Conservation (phyloP, 129 eudicot genomes). For the Calendula officinalis region DNA sequence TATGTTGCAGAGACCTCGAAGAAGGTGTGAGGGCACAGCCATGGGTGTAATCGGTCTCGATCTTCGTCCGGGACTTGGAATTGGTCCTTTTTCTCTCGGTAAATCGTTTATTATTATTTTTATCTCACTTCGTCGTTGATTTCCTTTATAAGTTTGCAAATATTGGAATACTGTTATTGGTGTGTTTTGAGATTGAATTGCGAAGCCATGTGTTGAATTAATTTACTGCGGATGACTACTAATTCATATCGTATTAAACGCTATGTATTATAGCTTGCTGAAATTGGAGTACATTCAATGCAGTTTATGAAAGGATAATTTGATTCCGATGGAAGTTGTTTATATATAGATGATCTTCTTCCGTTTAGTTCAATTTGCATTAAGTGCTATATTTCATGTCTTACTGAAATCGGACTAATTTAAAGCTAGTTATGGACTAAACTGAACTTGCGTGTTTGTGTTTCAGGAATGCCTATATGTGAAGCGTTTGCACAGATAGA, state of each 20-base stretch:
- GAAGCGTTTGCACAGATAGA: constrained; percentile 96
- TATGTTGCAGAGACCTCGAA: constrained; percentile 73
- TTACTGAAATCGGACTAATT: no score
- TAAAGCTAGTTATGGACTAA: no score
- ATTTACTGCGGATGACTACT: no score
- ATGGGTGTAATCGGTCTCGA: constrained; percentile 87
- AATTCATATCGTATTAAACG: no score
- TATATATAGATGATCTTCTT: no score
- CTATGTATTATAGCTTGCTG: no score
- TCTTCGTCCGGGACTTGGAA: constrained; percentile 91
- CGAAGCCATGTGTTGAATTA: no score
- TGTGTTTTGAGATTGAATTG: not conserved
- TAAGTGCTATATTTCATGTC: no score
- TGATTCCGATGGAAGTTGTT: no score
- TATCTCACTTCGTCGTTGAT: not conserved
- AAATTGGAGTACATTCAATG: no score
- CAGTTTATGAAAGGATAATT: no score
- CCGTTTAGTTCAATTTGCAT: no score
- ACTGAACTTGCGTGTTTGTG: not conserved
- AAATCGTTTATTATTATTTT: constrained; percentile 3
- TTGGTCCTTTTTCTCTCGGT: constrained; percentile 93
- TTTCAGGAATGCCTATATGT: constrained; percentile 95
- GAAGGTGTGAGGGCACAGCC: constrained; percentile 89
- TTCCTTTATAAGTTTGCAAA: not conserved
- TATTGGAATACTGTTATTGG: not conserved